Percentiles rank a stretch among this genome's conserved stretches.
Evolutionary conservation across 2,329 filamentous ascomycete genomes (phyloP).

Genomic region (Colletotrichum sansevieriae): DNA sequence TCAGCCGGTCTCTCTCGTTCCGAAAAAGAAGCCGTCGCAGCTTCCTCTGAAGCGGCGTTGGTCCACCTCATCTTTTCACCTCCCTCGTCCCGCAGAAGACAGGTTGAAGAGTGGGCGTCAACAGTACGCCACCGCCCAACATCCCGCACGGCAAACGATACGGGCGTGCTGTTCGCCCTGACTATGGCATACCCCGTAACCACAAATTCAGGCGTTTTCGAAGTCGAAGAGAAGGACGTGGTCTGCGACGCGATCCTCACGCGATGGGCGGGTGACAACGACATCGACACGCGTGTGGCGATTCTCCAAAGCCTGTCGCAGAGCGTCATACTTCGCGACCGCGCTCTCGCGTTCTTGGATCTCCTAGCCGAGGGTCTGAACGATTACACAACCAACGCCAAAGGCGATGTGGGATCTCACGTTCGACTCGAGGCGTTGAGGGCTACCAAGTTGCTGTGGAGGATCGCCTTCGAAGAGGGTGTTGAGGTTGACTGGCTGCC

Average conservation of each 20-base stretch:
- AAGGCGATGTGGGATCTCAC: conserved; percentile 91
- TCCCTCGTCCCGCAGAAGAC: conserved; percentile 51
- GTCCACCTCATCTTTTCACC: conserved; percentile 61
- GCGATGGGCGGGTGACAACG: conserved; percentile 65
- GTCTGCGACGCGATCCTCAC: conserved; percentile 61
- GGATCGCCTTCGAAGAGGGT: conserved; percentile 29
- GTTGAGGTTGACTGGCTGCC: conserved; percentile 43
- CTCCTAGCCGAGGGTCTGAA: conserved; percentile 74
- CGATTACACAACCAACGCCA: conserved; percentile 90
- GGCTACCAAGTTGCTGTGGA: conserved; percentile 76
- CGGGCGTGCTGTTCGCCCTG: conserved; percentile 67
- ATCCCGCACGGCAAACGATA: conserved; percentile 54
- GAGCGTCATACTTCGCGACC: conserved; percentile 59
- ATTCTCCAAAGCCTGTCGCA: conserved; percentile 68
- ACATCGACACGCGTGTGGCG: conserved; percentile 66
- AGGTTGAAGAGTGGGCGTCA: conserved; percentile 62
- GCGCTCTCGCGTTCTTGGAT: conserved; percentile 56
- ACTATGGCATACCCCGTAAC: conserved; percentile 62
- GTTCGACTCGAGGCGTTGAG: conserved; percentile 85
- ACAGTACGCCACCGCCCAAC: conserved; percentile 53
- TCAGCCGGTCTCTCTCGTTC: conserved; percentile 62
- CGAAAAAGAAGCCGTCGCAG: conserved; percentile 63
- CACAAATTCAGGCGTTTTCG: conserved; percentile 32
- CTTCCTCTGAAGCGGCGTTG: conserved; percentile 65
- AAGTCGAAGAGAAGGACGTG: conserved; percentile 44